phyloP scores from a whole-genome alignment of 1,139 yeast genomes.

The Wickerhamomyces sp. region DNA sequence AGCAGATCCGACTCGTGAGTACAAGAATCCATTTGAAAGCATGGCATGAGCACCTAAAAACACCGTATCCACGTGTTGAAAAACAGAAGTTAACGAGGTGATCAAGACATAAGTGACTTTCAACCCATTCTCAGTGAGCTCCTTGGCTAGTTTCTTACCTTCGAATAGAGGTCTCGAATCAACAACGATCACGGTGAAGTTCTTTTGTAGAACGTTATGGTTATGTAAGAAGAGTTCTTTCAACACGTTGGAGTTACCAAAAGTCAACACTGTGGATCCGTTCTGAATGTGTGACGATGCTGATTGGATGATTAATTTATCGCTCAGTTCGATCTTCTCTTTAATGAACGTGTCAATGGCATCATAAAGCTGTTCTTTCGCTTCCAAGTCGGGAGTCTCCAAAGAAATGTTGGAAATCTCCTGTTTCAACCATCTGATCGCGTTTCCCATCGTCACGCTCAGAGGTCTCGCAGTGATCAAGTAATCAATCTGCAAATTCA shows the following conservation, averaged over 20 bases:
- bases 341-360: conserved; percentile 76
- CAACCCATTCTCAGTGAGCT: conserved; percentile 53
- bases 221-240: conserved; percentile 72
- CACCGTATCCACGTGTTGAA: conserved; percentile 82
- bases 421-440: conserved; percentile 95
- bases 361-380: conserved; percentile 60
- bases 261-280: conserved; percentile 79
- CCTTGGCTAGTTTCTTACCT: conserved; percentile 71
- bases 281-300: conserved; percentile 75
- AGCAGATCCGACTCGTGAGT: conserved; percentile 94
- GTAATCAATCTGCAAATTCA: conserved; percentile 93
- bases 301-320: conserved; percentile 72
- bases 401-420: conserved; percentile 77
- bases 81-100: conserved; percentile 72
- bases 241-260: conserved; percentile 84
- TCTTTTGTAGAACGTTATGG: conserved; percentile 53
- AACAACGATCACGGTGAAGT: conserved; percentile 77
- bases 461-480: conserved; percentile 89
- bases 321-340: conserved; percentile 84
- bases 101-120: conserved; percentile 72
- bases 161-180: conserved; percentile 97
- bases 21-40: conserved; percentile 89
- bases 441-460: conserved; percentile 94
- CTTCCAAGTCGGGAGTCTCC: conserved; percentile 66
- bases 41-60: conserved; percentile 97